Evolutionary conservation across 1,284 basidiomycete species (phyloP).

Genomic region (Apiotrichum siamense): DNA sequence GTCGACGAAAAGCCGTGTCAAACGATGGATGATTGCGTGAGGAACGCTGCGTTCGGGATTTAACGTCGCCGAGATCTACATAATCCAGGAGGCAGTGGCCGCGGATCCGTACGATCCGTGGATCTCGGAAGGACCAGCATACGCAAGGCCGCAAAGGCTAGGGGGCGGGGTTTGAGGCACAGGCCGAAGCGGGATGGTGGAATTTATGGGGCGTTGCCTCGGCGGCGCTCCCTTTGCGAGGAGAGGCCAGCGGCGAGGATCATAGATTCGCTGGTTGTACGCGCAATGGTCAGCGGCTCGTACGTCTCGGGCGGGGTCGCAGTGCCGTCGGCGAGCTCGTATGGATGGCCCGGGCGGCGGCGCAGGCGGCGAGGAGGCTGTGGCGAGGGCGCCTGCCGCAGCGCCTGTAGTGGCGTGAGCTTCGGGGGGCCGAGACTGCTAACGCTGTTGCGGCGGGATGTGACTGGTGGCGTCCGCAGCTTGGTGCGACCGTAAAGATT

Average conservation of each 20-base stretch:
- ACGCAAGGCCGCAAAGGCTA: too few species aligned
- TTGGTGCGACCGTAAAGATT: slow-evolving; percentile 7
- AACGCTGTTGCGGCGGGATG: slow-evolving; percentile 1
- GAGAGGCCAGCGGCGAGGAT: slow-evolving; percentile 15
- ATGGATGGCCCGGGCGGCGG: not conserved
- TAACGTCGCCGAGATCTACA: too few species aligned
- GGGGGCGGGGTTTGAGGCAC: too few species aligned
- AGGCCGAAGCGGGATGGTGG: not conserved
- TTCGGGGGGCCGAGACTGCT: not conserved
- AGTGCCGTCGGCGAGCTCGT: not conserved
- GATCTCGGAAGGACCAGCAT: too few species aligned
- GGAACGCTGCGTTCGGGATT: too few species aligned
- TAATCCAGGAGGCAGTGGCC: too few species aligned
- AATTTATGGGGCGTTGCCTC: not conserved
- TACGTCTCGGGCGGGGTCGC: not conserved
- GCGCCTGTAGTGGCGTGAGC: slow-evolving; percentile 6
- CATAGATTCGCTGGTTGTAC: slow-evolving; percentile 17
- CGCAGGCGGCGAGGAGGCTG: not conserved
- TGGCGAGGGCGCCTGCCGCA: slow-evolving; percentile 7
- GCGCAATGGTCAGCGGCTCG: slow-evolving; percentile 1
- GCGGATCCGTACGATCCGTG: too few species aligned
- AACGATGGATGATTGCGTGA: too few species aligned
- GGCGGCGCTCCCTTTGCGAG: slow-evolving; percentile 9
- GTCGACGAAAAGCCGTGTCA: too few species aligned
- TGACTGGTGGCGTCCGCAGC: not conserved